Evolutionary conservation across 176 grass and related monocot species (phyloP).

Genomic region (Phoenix roebelenii): DNA sequence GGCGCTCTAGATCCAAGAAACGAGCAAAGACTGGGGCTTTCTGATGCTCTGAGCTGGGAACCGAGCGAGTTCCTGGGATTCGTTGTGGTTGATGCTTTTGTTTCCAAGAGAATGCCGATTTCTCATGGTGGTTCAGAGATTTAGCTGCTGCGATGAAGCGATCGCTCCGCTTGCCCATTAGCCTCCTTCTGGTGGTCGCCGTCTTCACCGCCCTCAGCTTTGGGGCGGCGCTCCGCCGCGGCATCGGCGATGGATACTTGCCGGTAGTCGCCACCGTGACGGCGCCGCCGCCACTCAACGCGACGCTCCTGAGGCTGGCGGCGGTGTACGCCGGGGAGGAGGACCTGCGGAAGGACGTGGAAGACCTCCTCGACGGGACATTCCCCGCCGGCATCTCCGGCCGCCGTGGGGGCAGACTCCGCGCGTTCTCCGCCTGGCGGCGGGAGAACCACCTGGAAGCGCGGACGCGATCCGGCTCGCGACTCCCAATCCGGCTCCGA

Average conservation of each 20-base stretch:
- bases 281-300: constrained; percentile 6
- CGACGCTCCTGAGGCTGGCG: constrained; percentile 30
- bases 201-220: constrained; percentile 27
- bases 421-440: neutral
- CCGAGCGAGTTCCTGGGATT: too few species aligned
- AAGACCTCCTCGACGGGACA: constrained; percentile 59
- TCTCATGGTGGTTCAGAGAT: too few species aligned
- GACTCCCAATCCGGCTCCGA: neutral
- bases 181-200: constrained; percentile 19
- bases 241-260: neutral
- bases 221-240: constrained; percentile 7
- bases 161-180: constrained; percentile 18
- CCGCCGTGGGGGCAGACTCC: neutral
- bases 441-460: constrained; percentile 24
- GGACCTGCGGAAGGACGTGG: constrained; percentile 47
- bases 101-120: too few species aligned
- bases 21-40: too few species aligned
- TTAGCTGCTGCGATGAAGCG: constrained; percentile 27
- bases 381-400: constrained; percentile 31
- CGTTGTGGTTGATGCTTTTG: too few species aligned
- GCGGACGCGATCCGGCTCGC: neutral
- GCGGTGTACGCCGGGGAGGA: constrained; percentile 36
- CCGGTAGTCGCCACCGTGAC: neutral
- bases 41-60: too few species aligned
- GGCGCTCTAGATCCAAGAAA: too few species aligned